These are phyloP conservation scores for Aspergillus sp. DNA, from an alignment of 2,329 filamentous ascomycete genomes.

Conservation along the genomic window DNA sequence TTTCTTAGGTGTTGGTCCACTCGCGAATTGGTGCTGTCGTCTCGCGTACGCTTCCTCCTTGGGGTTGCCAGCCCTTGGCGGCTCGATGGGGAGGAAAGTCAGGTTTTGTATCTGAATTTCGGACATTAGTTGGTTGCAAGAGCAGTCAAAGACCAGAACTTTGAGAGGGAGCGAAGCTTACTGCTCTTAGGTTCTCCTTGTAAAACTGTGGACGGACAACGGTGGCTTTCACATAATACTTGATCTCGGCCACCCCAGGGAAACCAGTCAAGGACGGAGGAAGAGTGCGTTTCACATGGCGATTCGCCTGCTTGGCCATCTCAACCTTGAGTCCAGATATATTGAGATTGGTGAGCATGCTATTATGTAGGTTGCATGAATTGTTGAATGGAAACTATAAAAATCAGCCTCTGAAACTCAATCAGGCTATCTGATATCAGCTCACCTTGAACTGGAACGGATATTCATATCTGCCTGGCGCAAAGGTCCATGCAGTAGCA, in stretches of 20 bases:
- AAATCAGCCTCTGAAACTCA: neutral
- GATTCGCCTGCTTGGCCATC: slow-evolving; percentile 44
- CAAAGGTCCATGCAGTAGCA: slow-evolving; percentile 44
- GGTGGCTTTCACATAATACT: slow-evolving; percentile 95
- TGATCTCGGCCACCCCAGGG: slow-evolving; percentile 81
- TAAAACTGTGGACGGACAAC: slow-evolving; percentile 84
- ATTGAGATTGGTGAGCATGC: slow-evolving; percentile 47
- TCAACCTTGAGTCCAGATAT: slow-evolving; percentile 47
- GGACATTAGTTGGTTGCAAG: neutral
- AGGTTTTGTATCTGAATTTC: slow-evolving; percentile 55
- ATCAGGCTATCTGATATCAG: neutral
- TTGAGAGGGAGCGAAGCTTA: slow-evolving; percentile 22
- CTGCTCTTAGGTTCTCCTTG: slow-evolving; percentile 78
- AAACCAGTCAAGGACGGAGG: slow-evolving; percentile 88
- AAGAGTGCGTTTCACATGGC: slow-evolving; percentile 80
- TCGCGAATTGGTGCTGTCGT: slow-evolving; percentile 62
- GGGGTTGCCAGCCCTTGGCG: slow-evolving; percentile 66
- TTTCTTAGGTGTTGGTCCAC: slow-evolving; percentile 51
- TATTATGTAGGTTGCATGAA: slow-evolving; percentile 46
- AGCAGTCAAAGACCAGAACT: neutral
- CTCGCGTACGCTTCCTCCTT: slow-evolving; percentile 82
- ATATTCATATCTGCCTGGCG: slow-evolving; percentile 48
- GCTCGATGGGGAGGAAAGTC: slow-evolving; percentile 91
- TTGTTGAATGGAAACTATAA: slow-evolving; percentile 51
- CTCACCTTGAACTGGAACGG: slow-evolving; percentile 51